phyloP scores from a whole-genome alignment of 257 asterid species.

The Plectranthus barbatus region DNA sequence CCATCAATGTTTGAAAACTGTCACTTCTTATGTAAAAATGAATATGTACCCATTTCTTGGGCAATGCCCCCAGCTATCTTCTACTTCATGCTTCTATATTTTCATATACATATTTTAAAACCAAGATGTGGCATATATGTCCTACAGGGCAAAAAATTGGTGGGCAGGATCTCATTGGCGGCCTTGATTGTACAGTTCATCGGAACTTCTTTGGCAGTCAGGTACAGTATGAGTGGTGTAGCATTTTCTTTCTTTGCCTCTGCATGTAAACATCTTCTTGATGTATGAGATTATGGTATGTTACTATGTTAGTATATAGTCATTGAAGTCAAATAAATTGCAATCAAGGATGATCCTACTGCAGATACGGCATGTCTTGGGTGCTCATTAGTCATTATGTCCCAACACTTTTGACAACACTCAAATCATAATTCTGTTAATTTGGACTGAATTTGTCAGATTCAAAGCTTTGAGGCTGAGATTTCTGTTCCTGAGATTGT shows the following conservation, averaged over 20 bases:
- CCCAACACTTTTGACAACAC: background rate
- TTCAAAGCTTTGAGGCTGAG: constrained; percentile 94
- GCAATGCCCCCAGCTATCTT: background rate
- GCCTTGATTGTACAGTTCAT: constrained; percentile 88
- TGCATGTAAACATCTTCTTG: too few species aligned
- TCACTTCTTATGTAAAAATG: background rate
- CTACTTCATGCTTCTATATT: background rate
- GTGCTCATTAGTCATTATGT: background rate
- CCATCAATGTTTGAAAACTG: background rate
- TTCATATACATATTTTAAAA: background rate
- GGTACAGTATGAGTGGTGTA: too few species aligned
- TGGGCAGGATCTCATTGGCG: constrained; percentile 93
- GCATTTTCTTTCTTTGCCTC: too few species aligned
- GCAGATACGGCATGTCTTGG: too few species aligned
- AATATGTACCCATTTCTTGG: background rate
- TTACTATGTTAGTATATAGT: too few species aligned
- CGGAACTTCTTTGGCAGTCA: constrained; percentile 92
- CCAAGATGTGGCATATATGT: background rate
- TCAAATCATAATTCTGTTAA: background rate
- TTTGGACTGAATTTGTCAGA: constrained; percentile 28
- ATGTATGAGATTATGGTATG: too few species aligned
- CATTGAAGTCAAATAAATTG: too few species aligned
- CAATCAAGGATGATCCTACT: too few species aligned
- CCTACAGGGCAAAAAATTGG: constrained; percentile 82
- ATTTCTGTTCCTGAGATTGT: constrained; percentile 66